phyloP scores from a whole-genome alignment of 345 rosid genomes.

The Brassica nigra region DNA sequence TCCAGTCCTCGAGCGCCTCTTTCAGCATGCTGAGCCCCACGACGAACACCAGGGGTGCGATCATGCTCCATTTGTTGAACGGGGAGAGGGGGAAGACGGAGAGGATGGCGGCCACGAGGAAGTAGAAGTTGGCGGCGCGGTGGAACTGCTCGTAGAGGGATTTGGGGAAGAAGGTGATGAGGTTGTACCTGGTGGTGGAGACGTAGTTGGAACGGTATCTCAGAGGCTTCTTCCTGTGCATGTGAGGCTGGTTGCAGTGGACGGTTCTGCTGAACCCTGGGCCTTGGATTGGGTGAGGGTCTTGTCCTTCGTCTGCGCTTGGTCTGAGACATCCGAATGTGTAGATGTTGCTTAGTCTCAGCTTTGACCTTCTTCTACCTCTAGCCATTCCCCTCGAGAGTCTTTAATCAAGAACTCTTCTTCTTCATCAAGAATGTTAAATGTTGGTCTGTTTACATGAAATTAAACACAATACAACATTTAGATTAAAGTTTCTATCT shows the following conservation, averaged over 20 bases:
- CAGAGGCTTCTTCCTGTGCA: constrained; percentile 71
- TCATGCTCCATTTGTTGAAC: constrained; percentile 84
- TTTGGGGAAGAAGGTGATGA: constrained; percentile 76
- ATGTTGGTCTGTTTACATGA: constrained; percentile 9
- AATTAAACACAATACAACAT: background rate
- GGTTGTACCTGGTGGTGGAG: constrained; percentile 85
- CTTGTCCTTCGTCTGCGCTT: constrained; percentile 44
- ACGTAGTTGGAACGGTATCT: constrained; percentile 74
- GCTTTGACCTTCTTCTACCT: constrained; percentile 78
- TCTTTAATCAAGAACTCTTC: constrained; percentile 23
- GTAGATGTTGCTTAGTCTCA: constrained; percentile 59
- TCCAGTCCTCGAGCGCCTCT: constrained; percentile 97
- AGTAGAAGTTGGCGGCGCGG: constrained; percentile 93
- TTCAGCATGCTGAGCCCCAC: constrained; percentile 93
- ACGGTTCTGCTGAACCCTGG: constrained; percentile 74
- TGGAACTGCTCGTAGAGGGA: constrained; percentile 90
- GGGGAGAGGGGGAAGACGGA: constrained; percentile 80
- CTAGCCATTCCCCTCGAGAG: constrained; percentile 55
- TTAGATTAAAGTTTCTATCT: constrained; percentile 16
- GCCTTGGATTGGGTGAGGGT: constrained; percentile 63
- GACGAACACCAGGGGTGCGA: constrained; percentile 83
- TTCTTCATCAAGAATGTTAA: constrained; percentile 27
- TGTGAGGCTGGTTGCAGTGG: constrained; percentile 70
- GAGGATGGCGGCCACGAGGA: constrained; percentile 77
- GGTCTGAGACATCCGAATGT: constrained; percentile 83